These are phyloP conservation scores for Verbascum thapsus DNA, from an alignment of 257 asterid genomes.

Conservation along the genomic window DNA sequence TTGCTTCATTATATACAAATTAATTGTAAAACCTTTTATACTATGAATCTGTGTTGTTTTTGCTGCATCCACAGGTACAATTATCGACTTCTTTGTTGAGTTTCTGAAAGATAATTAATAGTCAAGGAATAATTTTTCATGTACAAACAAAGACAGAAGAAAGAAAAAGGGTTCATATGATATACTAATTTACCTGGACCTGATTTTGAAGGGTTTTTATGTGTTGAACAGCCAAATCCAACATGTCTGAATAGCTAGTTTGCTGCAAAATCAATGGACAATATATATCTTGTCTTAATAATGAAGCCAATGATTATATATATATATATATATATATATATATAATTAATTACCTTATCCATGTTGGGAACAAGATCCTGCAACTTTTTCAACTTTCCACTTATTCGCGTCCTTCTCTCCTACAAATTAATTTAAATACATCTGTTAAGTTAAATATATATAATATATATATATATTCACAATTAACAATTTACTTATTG, in stretches of 20 bases:
- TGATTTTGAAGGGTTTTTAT: constrained; percentile 72
- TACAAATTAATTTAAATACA: constrained; percentile 13
- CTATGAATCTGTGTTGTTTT: constrained; percentile 36
- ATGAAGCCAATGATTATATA: too few species aligned
- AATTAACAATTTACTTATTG: too few species aligned
- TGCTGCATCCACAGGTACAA: constrained; percentile 80
- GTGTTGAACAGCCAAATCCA: constrained; percentile 93
- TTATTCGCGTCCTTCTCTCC: constrained; percentile 93
- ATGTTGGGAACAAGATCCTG: constrained; percentile 97
- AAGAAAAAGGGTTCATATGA: not conserved
- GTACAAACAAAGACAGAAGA: too few species aligned
- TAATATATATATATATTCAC: too few species aligned
- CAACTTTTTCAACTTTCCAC: constrained; percentile 81
- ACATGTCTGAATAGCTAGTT: constrained; percentile 96
- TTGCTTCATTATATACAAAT: too few species aligned
- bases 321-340: too few species aligned
- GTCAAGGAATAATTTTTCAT: too few species aligned
- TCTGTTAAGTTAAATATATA: not conserved
- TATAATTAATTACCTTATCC: constrained; percentile 76
- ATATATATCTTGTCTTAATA: too few species aligned
- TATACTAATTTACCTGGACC: constrained; percentile 71
- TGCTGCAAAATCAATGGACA: constrained; percentile 64
- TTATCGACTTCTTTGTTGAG: constrained; percentile 64
- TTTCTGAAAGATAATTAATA: constrained; percentile 42
- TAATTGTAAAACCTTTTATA: too few species aligned